These are phyloP conservation scores for Angomonas deanei DNA, from an alignment of 208 protist genomes.

Conservation along the genomic window DNA sequence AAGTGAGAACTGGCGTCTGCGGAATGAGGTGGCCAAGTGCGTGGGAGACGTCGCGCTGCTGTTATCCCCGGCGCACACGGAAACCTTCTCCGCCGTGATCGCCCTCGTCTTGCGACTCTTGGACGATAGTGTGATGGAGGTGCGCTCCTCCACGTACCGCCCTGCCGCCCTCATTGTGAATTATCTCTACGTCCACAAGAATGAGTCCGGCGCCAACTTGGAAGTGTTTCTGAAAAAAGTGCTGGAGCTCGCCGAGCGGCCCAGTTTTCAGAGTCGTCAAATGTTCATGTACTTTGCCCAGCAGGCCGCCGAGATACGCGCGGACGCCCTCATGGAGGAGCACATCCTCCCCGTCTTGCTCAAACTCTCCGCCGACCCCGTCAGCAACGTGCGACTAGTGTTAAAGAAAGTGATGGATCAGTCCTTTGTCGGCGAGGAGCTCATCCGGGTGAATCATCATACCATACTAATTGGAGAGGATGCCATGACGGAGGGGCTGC, in stretches of 20 bases:
- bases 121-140: slow-evolving; percentile 89
- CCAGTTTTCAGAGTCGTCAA: slow-evolving; percentile 79
- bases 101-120: slow-evolving; percentile 73
- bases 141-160: slow-evolving; percentile 75
- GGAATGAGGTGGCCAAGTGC: slow-evolving; percentile 87
- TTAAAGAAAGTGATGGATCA: slow-evolving; percentile 57
- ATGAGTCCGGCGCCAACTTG: slow-evolving; percentile 11
- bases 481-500: neutral
- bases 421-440: slow-evolving; percentile 45
- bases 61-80: slow-evolving; percentile 39
- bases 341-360: slow-evolving; percentile 50
- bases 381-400: slow-evolving; percentile 83
- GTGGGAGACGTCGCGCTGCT: slow-evolving; percentile 73
- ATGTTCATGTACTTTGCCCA: slow-evolving; percentile 88
- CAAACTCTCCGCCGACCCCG: slow-evolving; percentile 43
- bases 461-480: neutral
- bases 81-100: slow-evolving; percentile 50
- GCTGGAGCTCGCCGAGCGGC: slow-evolving; percentile 57
- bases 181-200: slow-evolving; percentile 40
- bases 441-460: neutral
- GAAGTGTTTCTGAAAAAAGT: slow-evolving; percentile 61
- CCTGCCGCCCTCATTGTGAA: slow-evolving; percentile 70
- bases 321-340: slow-evolving; percentile 41
- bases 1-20: slow-evolving; percentile 92
- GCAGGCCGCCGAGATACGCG: slow-evolving; percentile 64